These are phyloP conservation scores for Waltergamsia citrina DNA, from an alignment of 2,329 filamentous ascomycete genomes.

Conservation along the genomic window DNA sequence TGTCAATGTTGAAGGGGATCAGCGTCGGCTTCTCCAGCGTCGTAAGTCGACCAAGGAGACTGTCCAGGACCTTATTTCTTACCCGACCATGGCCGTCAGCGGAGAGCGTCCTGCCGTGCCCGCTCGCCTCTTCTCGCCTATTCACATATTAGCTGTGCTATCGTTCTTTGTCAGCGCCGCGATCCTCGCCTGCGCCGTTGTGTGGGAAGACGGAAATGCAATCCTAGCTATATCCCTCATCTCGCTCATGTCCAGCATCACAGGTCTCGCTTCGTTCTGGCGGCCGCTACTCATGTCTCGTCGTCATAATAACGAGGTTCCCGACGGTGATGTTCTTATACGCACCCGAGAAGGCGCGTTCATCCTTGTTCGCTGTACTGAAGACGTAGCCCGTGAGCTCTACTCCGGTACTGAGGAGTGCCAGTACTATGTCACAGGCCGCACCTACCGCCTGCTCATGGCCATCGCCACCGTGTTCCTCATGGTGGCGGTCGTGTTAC, in stretches of 20 bases:
- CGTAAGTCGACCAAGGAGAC: slow-evolving; percentile 27
- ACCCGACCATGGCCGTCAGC: slow-evolving; percentile 26
- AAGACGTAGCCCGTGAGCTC: slow-evolving; percentile 52
- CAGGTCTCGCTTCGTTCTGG: slow-evolving; percentile 51
- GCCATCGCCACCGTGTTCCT: slow-evolving; percentile 48
- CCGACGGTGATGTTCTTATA: slow-evolving; percentile 50
- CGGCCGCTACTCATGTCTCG: slow-evolving; percentile 42
- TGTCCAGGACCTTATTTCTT: slow-evolving; percentile 31
- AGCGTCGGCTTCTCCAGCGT: slow-evolving; percentile 16
- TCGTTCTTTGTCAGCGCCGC: slow-evolving; percentile 38
- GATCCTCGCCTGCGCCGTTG: slow-evolving; percentile 32
- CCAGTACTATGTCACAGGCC: slow-evolving; percentile 37
- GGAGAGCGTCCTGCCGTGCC: slow-evolving; percentile 35
- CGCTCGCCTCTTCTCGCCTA: slow-evolving; percentile 36
- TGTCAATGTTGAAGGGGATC: neutral
- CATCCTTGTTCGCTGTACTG: slow-evolving; percentile 44
- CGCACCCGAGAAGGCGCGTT: slow-evolving; percentile 51
- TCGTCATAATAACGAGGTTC: slow-evolving; percentile 35
- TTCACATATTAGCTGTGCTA: slow-evolving; percentile 41
- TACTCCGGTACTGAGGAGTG: slow-evolving; percentile 54
- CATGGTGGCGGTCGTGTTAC: slow-evolving; percentile 50
- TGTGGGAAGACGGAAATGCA: slow-evolving; percentile 24
- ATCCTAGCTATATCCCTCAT: slow-evolving; percentile 38
- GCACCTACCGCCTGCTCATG: slow-evolving; percentile 43
- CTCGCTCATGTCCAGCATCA: slow-evolving; percentile 40